phyloP scores from a whole-genome alignment of 2,329 filamentous ascomycete species.

The Colletotrichum sp. region DNA sequence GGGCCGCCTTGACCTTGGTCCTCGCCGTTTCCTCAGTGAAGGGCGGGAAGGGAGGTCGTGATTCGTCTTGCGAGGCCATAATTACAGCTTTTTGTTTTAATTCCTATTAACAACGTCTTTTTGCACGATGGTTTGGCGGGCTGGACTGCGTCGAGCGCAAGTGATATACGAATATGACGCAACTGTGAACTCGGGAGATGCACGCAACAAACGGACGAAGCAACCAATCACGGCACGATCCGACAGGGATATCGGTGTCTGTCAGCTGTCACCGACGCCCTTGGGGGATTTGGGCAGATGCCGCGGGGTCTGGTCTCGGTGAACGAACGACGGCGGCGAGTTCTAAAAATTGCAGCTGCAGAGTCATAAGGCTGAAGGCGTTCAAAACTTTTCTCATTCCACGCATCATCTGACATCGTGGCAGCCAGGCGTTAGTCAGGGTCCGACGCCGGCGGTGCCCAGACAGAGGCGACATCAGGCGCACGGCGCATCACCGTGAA shows the following conservation, averaged over 20 bases:
- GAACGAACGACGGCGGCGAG: neutral
- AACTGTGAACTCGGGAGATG: neutral
- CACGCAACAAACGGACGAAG: neutral
- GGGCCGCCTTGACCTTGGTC: constrained; percentile 82
- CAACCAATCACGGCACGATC: constrained; percentile 3
- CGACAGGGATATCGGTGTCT: neutral
- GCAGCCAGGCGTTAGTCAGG: neutral
- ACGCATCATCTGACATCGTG: neutral
- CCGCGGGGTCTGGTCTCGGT: constrained; percentile 2
- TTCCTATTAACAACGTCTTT: neutral
- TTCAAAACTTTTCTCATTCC: neutral
- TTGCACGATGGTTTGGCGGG: neutral
- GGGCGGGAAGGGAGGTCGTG: constrained; percentile 63
- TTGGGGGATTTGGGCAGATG: neutral
- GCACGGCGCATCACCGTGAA: neutral
- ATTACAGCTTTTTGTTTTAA: neutral
- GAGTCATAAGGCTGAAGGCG: neutral
- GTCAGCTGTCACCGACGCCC: constrained; percentile 1
- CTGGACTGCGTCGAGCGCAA: neutral
- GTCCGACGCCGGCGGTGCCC: neutral
- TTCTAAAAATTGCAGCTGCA: neutral
- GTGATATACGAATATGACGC: neutral
- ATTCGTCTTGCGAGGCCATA: constrained; percentile 13
- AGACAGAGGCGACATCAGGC: neutral
- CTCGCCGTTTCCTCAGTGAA: constrained; percentile 75